Evolutionary conservation across 208 protist species (phyloP), one percentile per base, ranked within the genome.

Genomic region (Jaenimonas drosophilae): DNA sequence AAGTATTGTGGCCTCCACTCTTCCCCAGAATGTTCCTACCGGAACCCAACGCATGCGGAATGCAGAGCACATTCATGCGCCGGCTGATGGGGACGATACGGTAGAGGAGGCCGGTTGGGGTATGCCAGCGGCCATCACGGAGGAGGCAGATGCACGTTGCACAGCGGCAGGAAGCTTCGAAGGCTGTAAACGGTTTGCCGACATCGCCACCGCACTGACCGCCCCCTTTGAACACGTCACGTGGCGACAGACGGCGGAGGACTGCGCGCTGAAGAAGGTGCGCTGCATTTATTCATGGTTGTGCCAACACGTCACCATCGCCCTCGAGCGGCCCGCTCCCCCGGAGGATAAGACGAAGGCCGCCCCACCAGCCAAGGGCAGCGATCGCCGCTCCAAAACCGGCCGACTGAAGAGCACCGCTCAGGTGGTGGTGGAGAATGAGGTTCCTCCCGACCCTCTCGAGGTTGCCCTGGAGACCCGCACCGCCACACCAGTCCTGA

Each of bases 231-330:
- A 52, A 41, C 36, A 20, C 11, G 40, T 65, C 3, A 81, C 69
- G 11, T 90, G 81, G 78, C 58, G 80, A 28, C 85, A 89, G 54
- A 70, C 68, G 11, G 42, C 26, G 2, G 45, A 51, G 41, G 70
- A 84, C 54, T 81, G 77, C 27, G 28, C 59, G 28, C 52, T 82
- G 12, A 83, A 75, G 49, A 75, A 71, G 46, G 66, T 69, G 6
- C 64, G 80, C 3, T 64, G 51, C 27, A 2, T 90, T 23, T 94
- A 86, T 43, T 31, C 20, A 44, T 94, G 80, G 80, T 54, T 94
- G 0, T 76, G 72, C 49, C 33, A 47, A 1, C 40, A 90, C 47
- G 46, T 94, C 26, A 42, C 46, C 3, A 33, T 75, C 12, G 58
- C 51, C 16, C 1, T 55, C 11, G 32, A 36, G n/a, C 20, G 21